These are phyloP conservation scores for Arabidopsis lyrata DNA, from an alignment of 441 rosid genomes.

Conservation along the genomic window DNA sequence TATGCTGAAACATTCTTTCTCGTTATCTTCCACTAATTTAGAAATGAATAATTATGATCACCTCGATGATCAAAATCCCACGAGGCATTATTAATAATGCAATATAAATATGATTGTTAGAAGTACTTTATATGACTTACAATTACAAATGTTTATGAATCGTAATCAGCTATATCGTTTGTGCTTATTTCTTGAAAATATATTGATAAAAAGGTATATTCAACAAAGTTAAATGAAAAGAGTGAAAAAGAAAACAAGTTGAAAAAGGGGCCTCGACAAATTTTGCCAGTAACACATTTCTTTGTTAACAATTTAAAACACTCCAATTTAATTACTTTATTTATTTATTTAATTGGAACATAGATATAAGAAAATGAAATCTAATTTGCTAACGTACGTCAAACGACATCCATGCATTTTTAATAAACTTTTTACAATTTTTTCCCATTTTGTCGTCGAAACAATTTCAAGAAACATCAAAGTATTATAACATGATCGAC, in stretches of 20 bases:
- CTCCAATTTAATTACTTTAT: neutral
- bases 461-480: conserved; percentile 10
- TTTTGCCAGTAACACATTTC: conserved; percentile 20
- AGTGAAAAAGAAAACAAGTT: conserved; percentile 5
- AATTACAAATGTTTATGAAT: neutral
- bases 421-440: conserved; percentile 20
- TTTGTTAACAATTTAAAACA: neutral
- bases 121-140: neutral
- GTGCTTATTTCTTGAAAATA: neutral
- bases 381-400: conserved; percentile 25
- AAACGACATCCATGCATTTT: conserved; percentile 25
- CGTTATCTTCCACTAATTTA: neutral
- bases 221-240: conserved; percentile 16
- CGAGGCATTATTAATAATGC: neutral
- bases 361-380: neutral
- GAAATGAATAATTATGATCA: neutral
- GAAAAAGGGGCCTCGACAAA: conserved; percentile 15
- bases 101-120: neutral
- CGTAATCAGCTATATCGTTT: neutral
- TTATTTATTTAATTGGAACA: neutral
- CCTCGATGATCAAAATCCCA: neutral
- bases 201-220: conserved; percentile 1
- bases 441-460: neutral
- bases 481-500: conserved; percentile 34
- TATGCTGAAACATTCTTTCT: neutral